These are phyloP conservation scores for Russula virescens DNA, from an alignment of 768 basidiomycete species.

Conservation along the genomic window DNA sequence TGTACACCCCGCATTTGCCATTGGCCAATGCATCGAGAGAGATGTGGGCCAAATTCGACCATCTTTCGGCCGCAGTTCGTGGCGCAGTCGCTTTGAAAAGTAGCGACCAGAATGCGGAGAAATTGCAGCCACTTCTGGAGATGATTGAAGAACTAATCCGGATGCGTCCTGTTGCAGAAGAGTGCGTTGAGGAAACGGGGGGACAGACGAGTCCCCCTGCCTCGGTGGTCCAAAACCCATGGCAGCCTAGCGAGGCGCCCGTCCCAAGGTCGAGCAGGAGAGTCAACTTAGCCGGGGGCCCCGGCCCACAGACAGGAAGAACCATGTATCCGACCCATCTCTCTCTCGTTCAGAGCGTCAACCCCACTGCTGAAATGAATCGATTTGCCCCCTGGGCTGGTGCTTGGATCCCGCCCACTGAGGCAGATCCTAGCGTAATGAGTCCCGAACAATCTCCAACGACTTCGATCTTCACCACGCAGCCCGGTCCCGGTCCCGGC, in stretches of 20 bases:
- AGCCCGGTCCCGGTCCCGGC: background rate
- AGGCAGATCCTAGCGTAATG: background rate
- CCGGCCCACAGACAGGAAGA: no score
- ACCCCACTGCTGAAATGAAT: background rate
- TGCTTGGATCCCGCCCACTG: no score
- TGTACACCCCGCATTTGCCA: background rate
- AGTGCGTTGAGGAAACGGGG: no score
- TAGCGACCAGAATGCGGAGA: background rate
- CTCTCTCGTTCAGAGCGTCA: background rate
- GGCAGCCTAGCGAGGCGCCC: background rate
- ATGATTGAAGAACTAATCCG: background rate
- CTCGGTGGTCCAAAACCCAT: no score
- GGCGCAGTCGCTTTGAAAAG: background rate
- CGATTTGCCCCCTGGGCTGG: background rate
- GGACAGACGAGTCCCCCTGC: background rate
- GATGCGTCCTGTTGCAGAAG: background rate
- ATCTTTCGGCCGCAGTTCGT: background rate
- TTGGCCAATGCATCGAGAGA: background rate
- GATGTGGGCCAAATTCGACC: background rate
- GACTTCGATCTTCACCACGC: background rate
- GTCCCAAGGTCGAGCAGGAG: background rate
- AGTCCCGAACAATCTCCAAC: no score
- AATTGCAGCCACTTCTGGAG: background rate
- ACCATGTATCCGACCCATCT: background rate
- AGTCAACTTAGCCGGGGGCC: no score